Percentiles rank a stretch among this genome's conserved stretches.
Evolutionary conservation across 192 early-diverging fungal genomes (phyloP).

Genomic region (Mortierella hygrophila): DNA sequence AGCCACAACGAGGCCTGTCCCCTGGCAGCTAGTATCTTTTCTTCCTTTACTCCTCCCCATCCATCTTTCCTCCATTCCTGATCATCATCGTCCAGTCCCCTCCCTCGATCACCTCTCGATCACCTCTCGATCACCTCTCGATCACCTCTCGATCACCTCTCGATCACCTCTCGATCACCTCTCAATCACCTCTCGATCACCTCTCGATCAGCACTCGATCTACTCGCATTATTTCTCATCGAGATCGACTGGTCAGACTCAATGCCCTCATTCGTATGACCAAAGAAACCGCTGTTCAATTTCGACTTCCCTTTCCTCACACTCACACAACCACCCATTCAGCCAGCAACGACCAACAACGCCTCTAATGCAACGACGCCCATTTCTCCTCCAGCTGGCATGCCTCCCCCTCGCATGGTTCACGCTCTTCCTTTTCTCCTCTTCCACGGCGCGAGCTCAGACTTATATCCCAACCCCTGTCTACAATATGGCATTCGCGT

Average conservation of each 20-base stretch:
- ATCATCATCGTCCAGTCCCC: not conserved
- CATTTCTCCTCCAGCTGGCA: not conserved
- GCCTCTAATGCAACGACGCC: not conserved
- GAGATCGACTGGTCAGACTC: too few relatives aligned
- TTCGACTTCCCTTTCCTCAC: not conserved
- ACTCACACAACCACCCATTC: not conserved
- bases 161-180: not conserved
- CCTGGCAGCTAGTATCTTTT: too few relatives aligned
- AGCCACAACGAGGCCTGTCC: too few relatives aligned
- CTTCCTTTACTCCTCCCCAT: too few relatives aligned
- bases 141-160: not conserved
- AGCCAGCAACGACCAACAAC: not conserved
- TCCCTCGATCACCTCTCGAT: not conserved
- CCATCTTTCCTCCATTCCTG: too few relatives aligned
- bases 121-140: not conserved
- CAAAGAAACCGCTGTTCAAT: not conserved
- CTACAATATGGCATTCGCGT: not conserved
- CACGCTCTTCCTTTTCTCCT: not conserved
- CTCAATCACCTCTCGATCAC: not conserved
- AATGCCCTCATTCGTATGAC: conserved; percentile 5
- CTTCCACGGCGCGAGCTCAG: not conserved
- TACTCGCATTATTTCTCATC: not conserved
- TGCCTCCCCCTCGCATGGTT: not conserved
- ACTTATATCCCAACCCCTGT: not conserved
- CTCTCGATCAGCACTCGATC: not conserved